Conservation (phyloP, 2,329 filamentous ascomycete genomes). For the Akanthomyces uredinophilus region DNA sequence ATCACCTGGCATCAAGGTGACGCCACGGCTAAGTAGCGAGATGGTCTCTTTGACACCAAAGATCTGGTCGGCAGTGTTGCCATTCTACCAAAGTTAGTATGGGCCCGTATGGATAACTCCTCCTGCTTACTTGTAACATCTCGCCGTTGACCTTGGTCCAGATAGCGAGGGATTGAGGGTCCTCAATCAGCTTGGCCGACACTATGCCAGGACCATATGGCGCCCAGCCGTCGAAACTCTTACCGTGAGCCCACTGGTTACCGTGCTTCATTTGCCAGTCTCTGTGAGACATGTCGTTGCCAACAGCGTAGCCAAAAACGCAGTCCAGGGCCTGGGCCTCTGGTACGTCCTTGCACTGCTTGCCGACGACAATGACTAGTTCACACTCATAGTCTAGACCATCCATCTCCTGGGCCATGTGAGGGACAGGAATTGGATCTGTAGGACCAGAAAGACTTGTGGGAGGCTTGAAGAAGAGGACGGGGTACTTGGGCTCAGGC, state of each 20-base stretch:
- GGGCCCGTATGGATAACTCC: neutral
- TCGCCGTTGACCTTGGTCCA: slow-evolving; percentile 55
- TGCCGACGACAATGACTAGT: slow-evolving; percentile 68
- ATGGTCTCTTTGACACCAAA: slow-evolving; percentile 57
- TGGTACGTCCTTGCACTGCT: slow-evolving; percentile 58
- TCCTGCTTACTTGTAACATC: slow-evolving; percentile 42
- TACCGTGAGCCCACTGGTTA: slow-evolving; percentile 67
- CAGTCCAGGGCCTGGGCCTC: slow-evolving; percentile 63
- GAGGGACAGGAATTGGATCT: slow-evolving; percentile 61
- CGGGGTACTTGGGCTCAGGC: slow-evolving; percentile 64
- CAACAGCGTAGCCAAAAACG: slow-evolving; percentile 68
- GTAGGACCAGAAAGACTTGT: slow-evolving; percentile 60
- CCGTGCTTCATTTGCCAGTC: slow-evolving; percentile 68
- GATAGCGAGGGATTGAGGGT: slow-evolving; percentile 54
- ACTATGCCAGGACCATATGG: slow-evolving; percentile 70
- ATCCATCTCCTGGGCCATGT: slow-evolving; percentile 58
- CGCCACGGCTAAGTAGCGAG: slow-evolving; percentile 55
- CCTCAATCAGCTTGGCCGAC: slow-evolving; percentile 45
- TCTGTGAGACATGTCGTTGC: slow-evolving; percentile 76
- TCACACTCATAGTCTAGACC: slow-evolving; percentile 78
- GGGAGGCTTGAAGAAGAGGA: slow-evolving; percentile 61
- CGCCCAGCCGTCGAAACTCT: slow-evolving; percentile 72
- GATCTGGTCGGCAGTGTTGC: slow-evolving; percentile 57
- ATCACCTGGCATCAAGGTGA: slow-evolving; percentile 59
- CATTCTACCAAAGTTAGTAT: slow-evolving; percentile 32